phyloP scores from a whole-genome alignment of 495 filamentous ascomycete species.

The Daldinia concentrica region DNA sequence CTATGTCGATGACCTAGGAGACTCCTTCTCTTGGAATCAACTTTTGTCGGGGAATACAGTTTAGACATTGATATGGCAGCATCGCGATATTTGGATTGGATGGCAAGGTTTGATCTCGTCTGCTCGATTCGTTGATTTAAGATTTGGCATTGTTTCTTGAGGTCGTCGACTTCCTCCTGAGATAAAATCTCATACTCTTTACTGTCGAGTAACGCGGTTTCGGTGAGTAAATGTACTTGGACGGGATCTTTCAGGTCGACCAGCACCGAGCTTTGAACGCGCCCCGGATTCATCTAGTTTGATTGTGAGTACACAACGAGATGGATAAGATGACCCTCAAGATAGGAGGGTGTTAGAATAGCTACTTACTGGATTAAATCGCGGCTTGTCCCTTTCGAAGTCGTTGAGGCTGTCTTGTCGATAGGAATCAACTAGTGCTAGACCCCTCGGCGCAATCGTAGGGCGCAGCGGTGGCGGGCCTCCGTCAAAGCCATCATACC shows the following conservation, averaged over 20 bases:
- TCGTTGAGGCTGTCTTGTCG: conserved; percentile 54
- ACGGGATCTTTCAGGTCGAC: conserved; percentile 64
- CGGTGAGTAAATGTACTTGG: conserved; percentile 86
- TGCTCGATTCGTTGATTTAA: conserved; percentile 79
- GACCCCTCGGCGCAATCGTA: conserved; percentile 44
- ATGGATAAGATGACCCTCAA: conserved; percentile 5
- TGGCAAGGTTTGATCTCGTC: conserved; percentile 80
- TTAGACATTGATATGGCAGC: conserved; percentile 85
- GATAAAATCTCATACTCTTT: conserved; percentile 84
- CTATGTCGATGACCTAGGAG: conserved; percentile 62
- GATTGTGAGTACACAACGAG: conserved; percentile 26
- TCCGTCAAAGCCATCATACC: conserved; percentile 40
- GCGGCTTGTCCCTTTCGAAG: conserved; percentile 55
- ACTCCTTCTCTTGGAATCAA: conserved; percentile 59
- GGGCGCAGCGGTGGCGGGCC: conserved; percentile 35
- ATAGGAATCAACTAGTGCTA: conserved; percentile 59
- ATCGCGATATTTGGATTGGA: conserved; percentile 93
- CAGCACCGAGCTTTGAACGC: conserved; percentile 52
- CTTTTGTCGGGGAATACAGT: conserved; percentile 66
- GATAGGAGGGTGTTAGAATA: neutral
- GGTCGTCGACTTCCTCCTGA: conserved; percentile 85
- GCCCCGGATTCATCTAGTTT: conserved; percentile 50
- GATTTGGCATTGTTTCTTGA: conserved; percentile 83
- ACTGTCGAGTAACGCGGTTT: conserved; percentile 91
- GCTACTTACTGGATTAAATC: conserved; percentile 59